Base-by-base conservation (phyloP, 108 stramenopile species). In the Nitzschia palea region DNA sequence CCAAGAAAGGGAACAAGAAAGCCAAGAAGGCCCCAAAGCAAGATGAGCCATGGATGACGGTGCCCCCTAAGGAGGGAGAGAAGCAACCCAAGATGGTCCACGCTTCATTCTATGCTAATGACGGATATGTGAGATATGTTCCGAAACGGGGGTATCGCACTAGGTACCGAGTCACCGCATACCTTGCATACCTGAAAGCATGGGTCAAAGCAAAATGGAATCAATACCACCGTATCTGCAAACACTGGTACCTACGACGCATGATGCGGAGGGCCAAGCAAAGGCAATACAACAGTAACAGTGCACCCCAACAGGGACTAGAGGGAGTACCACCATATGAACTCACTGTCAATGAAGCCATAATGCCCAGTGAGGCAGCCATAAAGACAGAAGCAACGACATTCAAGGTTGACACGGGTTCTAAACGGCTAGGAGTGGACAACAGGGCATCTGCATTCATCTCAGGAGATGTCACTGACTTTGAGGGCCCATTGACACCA, bases 391-490 rank as follows among this genome's bases (percentile, higher is more conserved):
- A 40, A 8, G 37, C 37, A 14, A 40, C 37, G 10, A 14, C 8
- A 8, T 40, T 31, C 9, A 4, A 8, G 5, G 25, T 64, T 27
- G 63, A 64, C 47, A 50, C 63, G 6, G 63, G 50, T 30, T 50
- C 45, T 26, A n/a, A 26, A 47, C 17, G 5, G 4, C 17, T 64
- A 4, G 63, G 63, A 3, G 50, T 64, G 17, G 44, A 64, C 47
- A 64, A 50, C 29, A 45, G 37, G 12, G 12, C 23, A 5, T 50
- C n/a, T 8, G 63, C 17, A 14, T 47, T 15, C 37, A 42, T 50
- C 4, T 64, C 47, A 14, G n/a, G 30, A 22, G 8, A 30, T 18
- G 30, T 47, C 30, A 20, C 48, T 10, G 63, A 64, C 63, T 50
- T 64, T 27, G 37, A 31, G 10, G 63, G 47, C 30, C 59, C 59